These are phyloP conservation scores for Erodium texanum DNA, from an alignment of 441 rosid genomes.

Conservation along the genomic window DNA sequence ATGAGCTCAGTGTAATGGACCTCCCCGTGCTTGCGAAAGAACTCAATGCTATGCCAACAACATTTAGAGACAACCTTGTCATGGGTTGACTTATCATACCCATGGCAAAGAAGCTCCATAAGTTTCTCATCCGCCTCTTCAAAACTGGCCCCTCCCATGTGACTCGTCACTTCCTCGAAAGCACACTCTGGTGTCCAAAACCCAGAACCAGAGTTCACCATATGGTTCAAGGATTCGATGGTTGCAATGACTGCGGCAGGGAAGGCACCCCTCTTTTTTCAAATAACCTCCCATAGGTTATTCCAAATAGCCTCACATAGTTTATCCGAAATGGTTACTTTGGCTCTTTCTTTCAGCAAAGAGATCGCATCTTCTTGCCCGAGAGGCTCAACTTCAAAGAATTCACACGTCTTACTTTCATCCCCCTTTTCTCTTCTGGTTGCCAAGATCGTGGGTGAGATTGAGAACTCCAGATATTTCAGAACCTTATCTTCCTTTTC, in stretches of 20 bases:
- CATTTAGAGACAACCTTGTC: slow-evolving; percentile 21
- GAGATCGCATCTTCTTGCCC: background rate
- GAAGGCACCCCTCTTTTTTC: slow-evolving; percentile 17
- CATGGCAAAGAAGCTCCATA: background rate
- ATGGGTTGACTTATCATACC: slow-evolving; percentile 17
- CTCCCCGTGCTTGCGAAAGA: slow-evolving; percentile 23
- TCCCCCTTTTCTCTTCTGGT: slow-evolving; percentile 17
- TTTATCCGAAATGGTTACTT: background rate
- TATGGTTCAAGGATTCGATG: slow-evolving; percentile 24
- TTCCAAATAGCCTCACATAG: slow-evolving; percentile 10
- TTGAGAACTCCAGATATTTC: background rate
- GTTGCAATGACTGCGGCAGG: slow-evolving; percentile 29
- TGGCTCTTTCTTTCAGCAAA: slow-evolving; percentile 16
- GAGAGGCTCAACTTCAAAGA: slow-evolving; percentile 10
- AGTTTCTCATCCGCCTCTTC: slow-evolving; percentile 4
- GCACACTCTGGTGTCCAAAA: slow-evolving; percentile 6
- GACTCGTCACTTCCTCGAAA: slow-evolving; percentile 14
- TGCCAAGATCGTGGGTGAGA: slow-evolving; percentile 19
- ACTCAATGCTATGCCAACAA: slow-evolving; percentile 43
- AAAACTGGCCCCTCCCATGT: background rate
- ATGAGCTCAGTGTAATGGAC: slow-evolving; percentile 48
- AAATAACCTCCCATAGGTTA: slow-evolving; percentile 1
- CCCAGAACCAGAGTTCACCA: background rate
- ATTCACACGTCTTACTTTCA: background rate
- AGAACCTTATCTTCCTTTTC: slow-evolving; percentile 13